Evolutionary conservation across 768 basidiomycete genomes (phyloP).

Genomic region (Goffeauzyma gilvescens): DNA sequence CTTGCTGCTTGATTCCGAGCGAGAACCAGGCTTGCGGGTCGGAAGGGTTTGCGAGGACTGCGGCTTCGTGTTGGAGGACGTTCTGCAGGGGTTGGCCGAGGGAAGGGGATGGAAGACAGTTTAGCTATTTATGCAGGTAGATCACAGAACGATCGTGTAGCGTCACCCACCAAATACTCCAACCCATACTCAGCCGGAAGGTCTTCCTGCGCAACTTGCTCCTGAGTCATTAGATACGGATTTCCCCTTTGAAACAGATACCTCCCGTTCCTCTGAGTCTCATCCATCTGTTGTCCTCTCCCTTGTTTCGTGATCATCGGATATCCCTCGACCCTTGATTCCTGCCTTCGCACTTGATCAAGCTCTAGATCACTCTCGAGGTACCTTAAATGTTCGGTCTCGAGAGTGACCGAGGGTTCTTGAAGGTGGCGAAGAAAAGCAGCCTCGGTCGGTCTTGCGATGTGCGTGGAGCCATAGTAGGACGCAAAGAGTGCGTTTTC

Average conservation of each 20-base stretch:
- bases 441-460: not conserved
- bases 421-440: not conserved
- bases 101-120: slow-evolving; percentile 3
- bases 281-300: slow-evolving; percentile 10
- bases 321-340: slow-evolving; percentile 1
- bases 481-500: not conserved
- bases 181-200: slow-evolving; percentile 1
- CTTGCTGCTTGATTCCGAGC: slow-evolving; percentile 90
- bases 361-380: not conserved
- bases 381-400: not conserved
- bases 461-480: not conserved
- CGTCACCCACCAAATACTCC: slow-evolving; percentile 11
- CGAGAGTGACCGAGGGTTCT: not conserved
- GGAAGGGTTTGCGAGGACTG: slow-evolving; percentile 55
- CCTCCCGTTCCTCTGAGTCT: slow-evolving; percentile 12
- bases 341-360: not conserved
- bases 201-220: not conserved
- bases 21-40: slow-evolving; percentile 68
- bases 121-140: slow-evolving; percentile 9
- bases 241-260: slow-evolving; percentile 29
- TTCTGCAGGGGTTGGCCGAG: slow-evolving; percentile 38
- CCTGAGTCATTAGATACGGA: slow-evolving; percentile 14
- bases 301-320: slow-evolving; percentile 11
- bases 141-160: not conserved
- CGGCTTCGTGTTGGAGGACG: slow-evolving; percentile 73